phyloP scores from a whole-genome alignment of 257 asterid genomes.

The Penstemon newberryi region DNA sequence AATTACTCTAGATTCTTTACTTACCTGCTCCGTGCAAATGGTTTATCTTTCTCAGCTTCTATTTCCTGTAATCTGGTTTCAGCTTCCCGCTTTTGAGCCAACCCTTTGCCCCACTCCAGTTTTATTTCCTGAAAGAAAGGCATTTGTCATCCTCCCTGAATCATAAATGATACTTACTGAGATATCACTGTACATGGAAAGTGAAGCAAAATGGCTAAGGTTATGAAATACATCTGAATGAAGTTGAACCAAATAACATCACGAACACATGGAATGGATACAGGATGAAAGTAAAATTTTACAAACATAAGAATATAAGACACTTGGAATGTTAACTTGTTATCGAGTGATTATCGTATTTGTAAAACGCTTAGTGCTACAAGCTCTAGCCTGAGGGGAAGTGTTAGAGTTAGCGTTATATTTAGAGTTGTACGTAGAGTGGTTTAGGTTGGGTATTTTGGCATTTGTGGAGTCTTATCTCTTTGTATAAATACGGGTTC shows the following conservation, averaged over 20 bases:
- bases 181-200: neutral
- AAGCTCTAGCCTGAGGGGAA: too few species aligned
- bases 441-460: too few species aligned
- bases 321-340: neutral
- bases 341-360: too few species aligned
- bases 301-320: neutral
- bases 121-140: constrained; percentile 67
- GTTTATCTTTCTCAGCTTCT: constrained; percentile 86
- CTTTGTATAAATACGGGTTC: too few species aligned
- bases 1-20: constrained; percentile 2
- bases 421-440: too few species aligned
- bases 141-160: constrained; percentile 3
- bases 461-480: too few species aligned
- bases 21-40: constrained; percentile 92
- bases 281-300: neutral
- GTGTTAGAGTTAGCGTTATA: too few species aligned
- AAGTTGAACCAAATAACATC: neutral
- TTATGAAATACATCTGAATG: neutral
- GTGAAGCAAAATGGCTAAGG: neutral
- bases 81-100: constrained; percentile 92
- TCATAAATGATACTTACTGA: too few species aligned
- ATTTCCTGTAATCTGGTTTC: constrained; percentile 70
- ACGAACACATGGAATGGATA: neutral
- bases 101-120: constrained; percentile 93
- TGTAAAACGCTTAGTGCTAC: too few species aligned